A percentile compares a stretch with the other conserved stretches of the same genome.
Evolutionary conservation across 345 rosid genomes (phyloP).

Genomic region (Brassica rapa): DNA sequence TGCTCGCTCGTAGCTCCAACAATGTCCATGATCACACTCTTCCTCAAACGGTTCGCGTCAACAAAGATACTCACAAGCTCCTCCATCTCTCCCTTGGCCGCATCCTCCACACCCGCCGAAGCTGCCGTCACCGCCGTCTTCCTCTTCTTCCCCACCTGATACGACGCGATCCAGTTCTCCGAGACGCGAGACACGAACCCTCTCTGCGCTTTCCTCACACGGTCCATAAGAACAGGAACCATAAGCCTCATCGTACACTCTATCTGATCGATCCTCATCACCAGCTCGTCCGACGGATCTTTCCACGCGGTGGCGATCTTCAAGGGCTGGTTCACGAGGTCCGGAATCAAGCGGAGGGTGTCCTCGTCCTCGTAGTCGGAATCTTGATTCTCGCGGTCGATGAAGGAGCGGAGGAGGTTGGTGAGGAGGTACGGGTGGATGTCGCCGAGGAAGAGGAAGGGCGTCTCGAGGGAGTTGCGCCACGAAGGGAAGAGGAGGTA

Average conservation of each 20-base stretch:
- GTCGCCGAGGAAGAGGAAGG: slow-evolving; percentile 87
- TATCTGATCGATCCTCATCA: slow-evolving; percentile 59
- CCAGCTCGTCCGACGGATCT: slow-evolving; percentile 50
- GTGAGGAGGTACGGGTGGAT: slow-evolving; percentile 86
- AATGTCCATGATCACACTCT: slow-evolving; percentile 68
- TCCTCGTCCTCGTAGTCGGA: slow-evolving; percentile 26
- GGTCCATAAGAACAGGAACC: slow-evolving; percentile 60
- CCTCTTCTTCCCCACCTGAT: slow-evolving; percentile 28
- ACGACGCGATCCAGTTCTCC: slow-evolving; percentile 45
- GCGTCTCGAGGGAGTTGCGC: slow-evolving; percentile 67
- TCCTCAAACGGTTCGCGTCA: slow-evolving; percentile 72
- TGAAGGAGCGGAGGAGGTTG: slow-evolving; percentile 66
- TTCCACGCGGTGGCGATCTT: slow-evolving; percentile 62
- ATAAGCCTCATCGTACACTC: slow-evolving; percentile 78
- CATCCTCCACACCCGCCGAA: slow-evolving; percentile 33
- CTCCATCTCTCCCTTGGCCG: slow-evolving; percentile 60
- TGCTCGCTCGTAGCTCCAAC: slow-evolving; percentile 55
- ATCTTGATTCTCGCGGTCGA: slow-evolving; percentile 48
- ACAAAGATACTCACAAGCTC: slow-evolving; percentile 64
- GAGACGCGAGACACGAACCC: slow-evolving; percentile 51
- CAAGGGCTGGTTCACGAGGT: slow-evolving; percentile 17
- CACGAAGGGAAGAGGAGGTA: slow-evolving; percentile 73
- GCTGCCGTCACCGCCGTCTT: slow-evolving; percentile 28
- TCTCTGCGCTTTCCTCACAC: slow-evolving; percentile 54
- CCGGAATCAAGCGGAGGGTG: neutral